Base-by-base conservation (phyloP, 306 rosid species). In the Abrus pulchellus region DNA sequence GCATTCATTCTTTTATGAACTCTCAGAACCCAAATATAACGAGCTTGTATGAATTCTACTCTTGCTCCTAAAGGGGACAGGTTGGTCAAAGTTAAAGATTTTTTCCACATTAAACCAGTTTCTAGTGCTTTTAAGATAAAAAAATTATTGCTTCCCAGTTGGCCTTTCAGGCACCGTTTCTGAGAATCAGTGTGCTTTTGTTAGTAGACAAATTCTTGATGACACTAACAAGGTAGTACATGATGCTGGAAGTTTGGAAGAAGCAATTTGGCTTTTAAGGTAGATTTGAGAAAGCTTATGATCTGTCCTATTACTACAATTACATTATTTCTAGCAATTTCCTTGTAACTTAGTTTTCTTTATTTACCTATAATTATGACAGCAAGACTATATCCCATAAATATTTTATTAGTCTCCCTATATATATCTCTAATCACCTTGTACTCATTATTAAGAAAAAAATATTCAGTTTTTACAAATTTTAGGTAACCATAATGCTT, bases 401-500 rank as follows among this genome's bases (percentile, higher is more conserved):
- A 20, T 20, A 20, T 20, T 20, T 20, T 20, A 20, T 20, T 20
- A 20, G 20, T 20, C 20, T 20, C 20, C 20, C 20, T 20, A 20
- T 20, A 20, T 20, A 20, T 20, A 20, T 20, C 20, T 20, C 20
- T 20, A 20, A 20, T 20, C 20, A 20, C 20, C 20, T 20, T 20
- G 20, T 20, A 20, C 20, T 20, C 20, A 20, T 20, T 20, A 20
- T 20, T 20, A 20, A 20, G 20, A 20, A 20, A 20, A 20, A 20
- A 20, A 20, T 20, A 20, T 20, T 20, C 20, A 20, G 20, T 20
- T 20, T 20, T 20, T 20, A 20, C 20, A 20, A 68, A 75, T 54
- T 61, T 44, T 57, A 33, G 38, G 32, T 6, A 85, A 80, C 54
- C 14, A 56, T 20, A 55, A 57, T 75, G 59, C 45, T 78, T 38